These are phyloP conservation scores for Candida nanaspora DNA, from an alignment of 805 yeast genomes.

Conservation along the genomic window DNA sequence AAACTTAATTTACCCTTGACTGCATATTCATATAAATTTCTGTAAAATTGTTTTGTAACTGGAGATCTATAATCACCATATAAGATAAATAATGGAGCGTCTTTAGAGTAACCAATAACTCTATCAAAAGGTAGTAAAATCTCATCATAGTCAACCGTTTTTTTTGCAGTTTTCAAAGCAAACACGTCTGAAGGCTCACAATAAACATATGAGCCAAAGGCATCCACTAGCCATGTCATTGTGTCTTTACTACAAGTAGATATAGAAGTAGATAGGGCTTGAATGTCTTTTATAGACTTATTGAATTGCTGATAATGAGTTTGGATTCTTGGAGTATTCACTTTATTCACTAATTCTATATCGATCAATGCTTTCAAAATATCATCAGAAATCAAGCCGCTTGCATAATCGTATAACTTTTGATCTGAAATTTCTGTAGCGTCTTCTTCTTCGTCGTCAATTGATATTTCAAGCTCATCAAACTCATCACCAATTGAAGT, in stretches of 20 bases:
- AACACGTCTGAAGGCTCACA: slow-evolving; percentile 69
- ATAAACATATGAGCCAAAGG: slow-evolving; percentile 36
- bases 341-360: slow-evolving; percentile 38
- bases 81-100: slow-evolving; percentile 35
- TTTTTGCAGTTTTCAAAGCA: slow-evolving; percentile 60
- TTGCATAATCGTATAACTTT: slow-evolving; percentile 17
- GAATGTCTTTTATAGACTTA: slow-evolving; percentile 11
- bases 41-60: slow-evolving; percentile 49
- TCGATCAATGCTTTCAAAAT: slow-evolving; percentile 23
- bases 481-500: slow-evolving; percentile 1
- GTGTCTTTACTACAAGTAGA: slow-evolving; percentile 16
- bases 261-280: slow-evolving; percentile 16
- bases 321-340: slow-evolving; percentile 54
- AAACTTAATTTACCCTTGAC: slow-evolving; percentile 59
- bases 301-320: slow-evolving; percentile 50
- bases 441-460: slow-evolving; percentile 19
- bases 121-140: slow-evolving; percentile 47
- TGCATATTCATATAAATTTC: slow-evolving; percentile 53
- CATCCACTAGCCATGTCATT: slow-evolving; percentile 41
- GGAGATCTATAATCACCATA: slow-evolving; percentile 58
- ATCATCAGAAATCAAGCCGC: slow-evolving; percentile 7
- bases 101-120: slow-evolving; percentile 44
- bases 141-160: slow-evolving; percentile 8
- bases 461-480: slow-evolving; percentile 9
- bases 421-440: slow-evolving; percentile 23